These are phyloP conservation scores for Pichia deserticola DNA, from an alignment of 805 yeast genomes.

Conservation along the genomic window DNA sequence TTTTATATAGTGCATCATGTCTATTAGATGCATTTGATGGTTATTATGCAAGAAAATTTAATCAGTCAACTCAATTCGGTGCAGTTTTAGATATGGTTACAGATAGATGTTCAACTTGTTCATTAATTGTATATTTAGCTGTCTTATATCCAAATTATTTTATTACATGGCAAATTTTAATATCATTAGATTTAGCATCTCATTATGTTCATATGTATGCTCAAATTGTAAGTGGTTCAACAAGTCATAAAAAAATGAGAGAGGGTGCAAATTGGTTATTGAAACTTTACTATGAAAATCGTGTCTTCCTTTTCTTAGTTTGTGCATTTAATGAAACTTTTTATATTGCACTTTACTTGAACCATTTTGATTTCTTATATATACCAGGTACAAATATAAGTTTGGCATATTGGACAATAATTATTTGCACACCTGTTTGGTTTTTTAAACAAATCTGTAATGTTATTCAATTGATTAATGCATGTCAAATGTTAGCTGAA, in stretches of 20 bases:
- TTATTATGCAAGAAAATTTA: constrained; percentile 79
- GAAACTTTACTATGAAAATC: constrained; percentile 80
- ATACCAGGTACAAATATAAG: constrained; percentile 32
- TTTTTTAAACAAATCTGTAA: constrained; percentile 85
- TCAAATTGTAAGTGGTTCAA: constrained; percentile 68
- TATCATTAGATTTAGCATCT: constrained; percentile 81
- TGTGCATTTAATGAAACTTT: constrained; percentile 93
- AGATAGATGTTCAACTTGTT: constrained; percentile 92
- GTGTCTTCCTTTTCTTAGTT: constrained; percentile 73
- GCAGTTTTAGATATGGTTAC: constrained; percentile 99
- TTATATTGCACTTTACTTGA: constrained; percentile 81
- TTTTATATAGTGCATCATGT: constrained; percentile 80
- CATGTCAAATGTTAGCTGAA: constrained; percentile 73
- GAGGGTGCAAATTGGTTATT: constrained; percentile 64
- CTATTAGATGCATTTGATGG: constrained; percentile 95
- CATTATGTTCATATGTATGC: constrained; percentile 99
- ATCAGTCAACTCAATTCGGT: constrained; percentile 88
- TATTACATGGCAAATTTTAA: constrained; percentile 71
- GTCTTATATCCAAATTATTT: constrained; percentile 67
- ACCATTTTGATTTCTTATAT: constrained; percentile 46
- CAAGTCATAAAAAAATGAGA: constrained; percentile 77
- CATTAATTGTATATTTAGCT: constrained; percentile 81
- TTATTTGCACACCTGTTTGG: constrained; percentile 77
- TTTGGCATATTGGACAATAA: constrained; percentile 31
- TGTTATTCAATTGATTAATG: constrained; percentile 79